phyloP scores from a whole-genome alignment of 164 flowering plant species.

The Tetrastigma voinierianum region DNA sequence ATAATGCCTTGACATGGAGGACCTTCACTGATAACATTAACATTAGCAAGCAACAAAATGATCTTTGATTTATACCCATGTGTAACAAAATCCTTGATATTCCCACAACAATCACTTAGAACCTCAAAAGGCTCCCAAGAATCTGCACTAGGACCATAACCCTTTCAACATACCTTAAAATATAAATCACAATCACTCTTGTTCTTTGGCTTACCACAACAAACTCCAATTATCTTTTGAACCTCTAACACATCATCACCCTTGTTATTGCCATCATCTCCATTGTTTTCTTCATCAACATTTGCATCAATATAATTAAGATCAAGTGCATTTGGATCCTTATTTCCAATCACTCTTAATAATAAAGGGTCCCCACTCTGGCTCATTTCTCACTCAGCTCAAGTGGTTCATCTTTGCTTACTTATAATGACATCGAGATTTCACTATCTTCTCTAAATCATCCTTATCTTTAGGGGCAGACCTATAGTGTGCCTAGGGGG shows the following conservation, averaged over 20 bases:
- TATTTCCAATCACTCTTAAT: conserved; percentile 27
- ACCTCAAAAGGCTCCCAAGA: conserved; percentile 73
- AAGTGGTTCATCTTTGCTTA: too few species aligned
- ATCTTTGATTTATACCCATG: conserved; percentile 44
- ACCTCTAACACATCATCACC: conserved; percentile 64
- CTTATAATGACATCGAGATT: too few species aligned
- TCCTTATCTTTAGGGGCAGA: too few species aligned
- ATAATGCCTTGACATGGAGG: conserved; percentile 97
- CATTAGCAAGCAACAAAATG: conserved; percentile 72
- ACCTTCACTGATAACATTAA: conserved; percentile 86
- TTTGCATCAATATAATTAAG: neutral
- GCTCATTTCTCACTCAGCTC: too few species aligned
- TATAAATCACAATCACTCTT: conserved; percentile 32
- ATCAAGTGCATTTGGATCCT: neutral
- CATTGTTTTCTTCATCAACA: conserved; percentile 18
- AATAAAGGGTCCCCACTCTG: too few species aligned
- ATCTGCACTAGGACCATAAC: conserved; percentile 52
- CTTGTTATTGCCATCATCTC: conserved; percentile 6
- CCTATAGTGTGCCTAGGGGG: too few species aligned
- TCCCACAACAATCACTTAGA: conserved; percentile 44
- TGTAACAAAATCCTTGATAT: conserved; percentile 47
- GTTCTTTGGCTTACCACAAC: conserved; percentile 64
- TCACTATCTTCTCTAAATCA: too few species aligned
- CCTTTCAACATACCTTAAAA: conserved; percentile 74
- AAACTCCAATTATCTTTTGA: conserved; percentile 44